Conservation (phyloP, 1,284 basidiomycete genomes). For the Sanghuangporus weigelae region DNA sequence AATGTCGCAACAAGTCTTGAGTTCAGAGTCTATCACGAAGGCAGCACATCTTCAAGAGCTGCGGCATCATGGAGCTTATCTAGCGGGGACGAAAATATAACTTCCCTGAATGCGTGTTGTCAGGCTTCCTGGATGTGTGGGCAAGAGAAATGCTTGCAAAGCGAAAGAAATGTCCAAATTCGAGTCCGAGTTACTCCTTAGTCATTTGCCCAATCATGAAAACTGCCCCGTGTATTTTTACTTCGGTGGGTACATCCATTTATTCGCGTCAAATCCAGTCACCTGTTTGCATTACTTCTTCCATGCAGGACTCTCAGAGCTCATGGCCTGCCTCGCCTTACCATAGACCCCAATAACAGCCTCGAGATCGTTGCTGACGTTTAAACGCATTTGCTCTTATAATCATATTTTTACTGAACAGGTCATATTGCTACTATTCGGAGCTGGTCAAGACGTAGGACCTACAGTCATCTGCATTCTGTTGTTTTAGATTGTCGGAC, state of each 20-base stretch:
- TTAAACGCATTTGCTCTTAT: too few relatives aligned
- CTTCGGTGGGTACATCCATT: not conserved
- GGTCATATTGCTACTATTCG: too few relatives aligned
- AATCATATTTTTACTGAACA: too few relatives aligned
- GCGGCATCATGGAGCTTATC: not conserved
- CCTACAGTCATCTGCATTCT: too few relatives aligned
- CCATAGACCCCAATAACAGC: too few relatives aligned
- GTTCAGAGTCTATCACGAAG: not conserved
- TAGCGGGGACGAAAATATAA: not conserved
- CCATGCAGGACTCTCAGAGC: too few relatives aligned
- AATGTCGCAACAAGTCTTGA: not conserved
- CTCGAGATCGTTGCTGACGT: too few relatives aligned
- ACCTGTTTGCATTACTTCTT: too few relatives aligned
- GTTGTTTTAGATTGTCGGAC: too few relatives aligned
- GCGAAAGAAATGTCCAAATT: not conserved
- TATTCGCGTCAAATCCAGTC: too few relatives aligned
- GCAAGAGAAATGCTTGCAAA: slow-evolving; percentile 3
- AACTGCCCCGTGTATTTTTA: not conserved
- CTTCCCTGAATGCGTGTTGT: not conserved
- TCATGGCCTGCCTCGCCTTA: too few relatives aligned
- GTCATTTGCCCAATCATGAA: not conserved
- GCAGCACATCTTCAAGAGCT: not conserved
- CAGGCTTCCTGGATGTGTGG: not conserved
- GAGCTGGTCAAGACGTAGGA: too few relatives aligned
- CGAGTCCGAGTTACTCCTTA: not conserved